These are phyloP conservation scores for Claviceps sp. DNA, from an alignment of 2,329 filamentous ascomycete species.

Conservation along the genomic window DNA sequence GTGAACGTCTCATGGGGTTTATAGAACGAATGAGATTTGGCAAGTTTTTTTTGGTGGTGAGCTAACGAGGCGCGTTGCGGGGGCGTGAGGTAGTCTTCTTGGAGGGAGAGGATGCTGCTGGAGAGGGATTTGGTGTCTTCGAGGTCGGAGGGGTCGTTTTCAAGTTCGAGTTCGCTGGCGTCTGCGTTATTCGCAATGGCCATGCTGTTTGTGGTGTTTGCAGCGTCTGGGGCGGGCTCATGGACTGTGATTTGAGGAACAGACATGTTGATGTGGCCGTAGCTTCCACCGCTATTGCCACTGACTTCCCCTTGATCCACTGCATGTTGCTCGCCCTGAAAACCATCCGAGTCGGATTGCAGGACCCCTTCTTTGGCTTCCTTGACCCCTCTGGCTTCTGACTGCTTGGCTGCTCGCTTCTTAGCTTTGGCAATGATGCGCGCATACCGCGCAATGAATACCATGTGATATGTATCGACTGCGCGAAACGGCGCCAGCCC, in stretches of 20 bases:
- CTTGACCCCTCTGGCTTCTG: no score
- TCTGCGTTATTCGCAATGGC: not conserved
- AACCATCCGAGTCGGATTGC: no score
- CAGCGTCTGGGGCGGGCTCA: not conserved
- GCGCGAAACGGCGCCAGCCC: constrained; percentile 61
- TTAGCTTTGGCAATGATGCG: constrained; percentile 28
- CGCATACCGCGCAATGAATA: constrained; percentile 59
- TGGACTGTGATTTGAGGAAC: not conserved
- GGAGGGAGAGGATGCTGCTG: constrained; percentile 25
- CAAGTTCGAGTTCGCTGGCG: not conserved
- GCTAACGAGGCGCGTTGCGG: constrained; percentile 56
- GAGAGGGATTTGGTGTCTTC: constrained; percentile 23
- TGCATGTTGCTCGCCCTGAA: no score
- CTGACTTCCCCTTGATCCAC: not conserved
- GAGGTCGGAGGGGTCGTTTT: not conserved
- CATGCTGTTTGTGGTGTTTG: not conserved
- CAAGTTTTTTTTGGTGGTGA: constrained; percentile 68
- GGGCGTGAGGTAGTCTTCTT: constrained; percentile 47
- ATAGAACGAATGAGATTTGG: constrained; percentile 78
- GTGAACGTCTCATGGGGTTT: constrained; percentile 78
- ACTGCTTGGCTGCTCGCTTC: constrained; percentile 13
- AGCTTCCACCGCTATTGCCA: constrained; percentile 9
- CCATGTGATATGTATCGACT: constrained; percentile 80
- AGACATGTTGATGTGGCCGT: not conserved
- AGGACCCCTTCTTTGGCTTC: no score